These are phyloP conservation scores for Mortierella claussenii DNA, from an alignment of 192 early-diverging fungal species.

Conservation along the genomic window DNA sequence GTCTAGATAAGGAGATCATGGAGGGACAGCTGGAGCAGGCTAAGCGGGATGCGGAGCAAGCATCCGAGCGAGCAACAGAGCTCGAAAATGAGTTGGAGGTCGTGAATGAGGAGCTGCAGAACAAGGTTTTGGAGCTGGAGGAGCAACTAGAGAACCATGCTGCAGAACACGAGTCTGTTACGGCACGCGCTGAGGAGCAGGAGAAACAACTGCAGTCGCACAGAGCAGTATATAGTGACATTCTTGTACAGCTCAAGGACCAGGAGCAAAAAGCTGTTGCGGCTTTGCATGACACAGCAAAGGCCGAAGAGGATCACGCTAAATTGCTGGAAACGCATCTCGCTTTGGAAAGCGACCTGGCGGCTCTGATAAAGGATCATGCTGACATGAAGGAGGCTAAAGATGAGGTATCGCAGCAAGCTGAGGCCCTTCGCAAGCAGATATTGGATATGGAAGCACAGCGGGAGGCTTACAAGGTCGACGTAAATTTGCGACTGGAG, in stretches of 20 bases:
- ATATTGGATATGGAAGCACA: slow-evolving; percentile 30
- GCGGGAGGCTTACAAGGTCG: slow-evolving; percentile 38
- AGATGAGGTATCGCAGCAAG: slow-evolving; percentile 43
- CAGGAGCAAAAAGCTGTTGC: slow-evolving; percentile 5
- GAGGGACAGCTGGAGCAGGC: slow-evolving; percentile 33
- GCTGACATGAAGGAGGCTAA: slow-evolving; percentile 9
- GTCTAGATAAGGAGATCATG: slow-evolving; percentile 31
- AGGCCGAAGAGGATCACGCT: slow-evolving; percentile 8
- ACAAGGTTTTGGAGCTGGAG: slow-evolving; percentile 38
- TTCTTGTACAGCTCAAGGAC: slow-evolving; percentile 37
- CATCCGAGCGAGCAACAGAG: slow-evolving; percentile 22
- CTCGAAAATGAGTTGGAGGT: slow-evolving; percentile 30
- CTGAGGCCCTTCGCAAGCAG: slow-evolving; percentile 27
- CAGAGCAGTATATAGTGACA: slow-evolving; percentile 34
- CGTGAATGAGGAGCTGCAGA: slow-evolving; percentile 37
- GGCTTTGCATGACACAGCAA: slow-evolving; percentile 3
- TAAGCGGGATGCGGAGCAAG: slow-evolving; percentile 20
- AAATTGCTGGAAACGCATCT: slow-evolving; percentile 3
- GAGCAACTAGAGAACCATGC: slow-evolving; percentile 26
- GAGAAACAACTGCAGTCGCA: slow-evolving; percentile 42
- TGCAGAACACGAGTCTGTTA: slow-evolving; percentile 30
- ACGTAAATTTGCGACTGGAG: slow-evolving; percentile 33
- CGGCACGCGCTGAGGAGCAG: slow-evolving; percentile 26
- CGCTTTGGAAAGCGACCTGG: slow-evolving; percentile 12
- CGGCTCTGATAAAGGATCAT: slow-evolving; percentile 1